These are phyloP conservation scores for Leccinum incarnatum DNA, from an alignment of 768 basidiomycete genomes.

Conservation along the genomic window DNA sequence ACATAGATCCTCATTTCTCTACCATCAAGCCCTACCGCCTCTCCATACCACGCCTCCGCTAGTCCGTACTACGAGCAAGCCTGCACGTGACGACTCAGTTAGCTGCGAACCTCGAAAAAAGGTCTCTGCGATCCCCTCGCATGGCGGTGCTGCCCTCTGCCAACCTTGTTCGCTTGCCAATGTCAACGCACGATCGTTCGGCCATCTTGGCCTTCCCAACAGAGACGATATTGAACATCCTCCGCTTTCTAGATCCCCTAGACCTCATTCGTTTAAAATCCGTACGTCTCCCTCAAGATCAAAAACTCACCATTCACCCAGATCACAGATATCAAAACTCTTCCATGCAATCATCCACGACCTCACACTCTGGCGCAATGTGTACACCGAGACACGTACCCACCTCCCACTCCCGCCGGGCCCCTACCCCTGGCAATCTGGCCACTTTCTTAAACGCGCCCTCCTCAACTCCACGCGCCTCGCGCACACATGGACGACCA, in stretches of 20 bases:
- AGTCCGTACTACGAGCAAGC: no score
- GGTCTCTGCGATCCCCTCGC: no score
- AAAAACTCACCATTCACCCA: not conserved
- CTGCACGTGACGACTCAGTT: no score
- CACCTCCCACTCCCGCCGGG: no score
- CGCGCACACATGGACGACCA: constrained; percentile 12
- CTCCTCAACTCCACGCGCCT: constrained; percentile 17
- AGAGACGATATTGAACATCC: no score
- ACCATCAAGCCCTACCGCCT: constrained; percentile 74
- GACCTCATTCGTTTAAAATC: constrained; percentile 16
- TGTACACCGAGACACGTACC: constrained; percentile 3
- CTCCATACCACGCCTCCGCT: constrained; percentile 62
- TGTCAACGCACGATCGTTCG: no score
- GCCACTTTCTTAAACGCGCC: constrained; percentile 8
- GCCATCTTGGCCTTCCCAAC: no score
- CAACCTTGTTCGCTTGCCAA: no score
- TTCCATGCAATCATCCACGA: constrained; percentile 12
- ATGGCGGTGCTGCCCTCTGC: no score
- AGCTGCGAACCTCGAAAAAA: no score
- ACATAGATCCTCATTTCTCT: constrained; percentile 71
- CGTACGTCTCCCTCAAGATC: constrained; percentile 2
- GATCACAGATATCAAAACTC: constrained; percentile 14
- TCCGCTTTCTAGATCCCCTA: not conserved
- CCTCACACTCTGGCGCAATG: constrained; percentile 10
- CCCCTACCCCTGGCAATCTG: constrained; percentile 14